A percentile compares a stretch with the other conserved stretches of the same genome.
phyloP scores from a whole-genome alignment of 495 filamentous ascomycete genomes.

The Penicillium silybi region DNA sequence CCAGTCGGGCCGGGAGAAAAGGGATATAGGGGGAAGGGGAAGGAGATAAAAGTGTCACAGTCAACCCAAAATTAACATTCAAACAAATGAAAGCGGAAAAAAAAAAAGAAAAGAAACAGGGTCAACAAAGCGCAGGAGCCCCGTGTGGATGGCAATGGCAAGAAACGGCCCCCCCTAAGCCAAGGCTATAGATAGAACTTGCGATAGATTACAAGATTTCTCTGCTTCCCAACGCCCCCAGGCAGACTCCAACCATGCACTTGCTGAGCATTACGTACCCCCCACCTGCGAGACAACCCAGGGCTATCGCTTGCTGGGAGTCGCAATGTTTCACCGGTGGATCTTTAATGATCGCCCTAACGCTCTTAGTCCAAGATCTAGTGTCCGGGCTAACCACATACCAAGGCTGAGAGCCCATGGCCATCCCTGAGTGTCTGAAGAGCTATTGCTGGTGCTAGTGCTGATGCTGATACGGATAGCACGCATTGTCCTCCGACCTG shows the following conservation, averaged over 20 bases:
- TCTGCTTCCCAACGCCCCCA: constrained; percentile 1
- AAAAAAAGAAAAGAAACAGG: not conserved
- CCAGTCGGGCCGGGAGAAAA: not conserved
- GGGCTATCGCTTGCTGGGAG: constrained; percentile 1
- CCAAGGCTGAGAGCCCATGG: constrained; percentile 4
- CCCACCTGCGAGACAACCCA: constrained; percentile 4
- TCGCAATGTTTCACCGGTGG: constrained; percentile 29
- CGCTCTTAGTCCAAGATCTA: constrained; percentile 18
- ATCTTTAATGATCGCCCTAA: constrained; percentile 22
- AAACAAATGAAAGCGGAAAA: not conserved
- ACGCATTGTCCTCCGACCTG: not conserved
- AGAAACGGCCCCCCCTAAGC: not conserved
- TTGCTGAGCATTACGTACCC: constrained; percentile 22
- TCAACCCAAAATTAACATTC: too few relatives aligned
- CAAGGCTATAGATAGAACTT: not conserved
- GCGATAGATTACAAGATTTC: not conserved
- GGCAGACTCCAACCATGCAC: not conserved
- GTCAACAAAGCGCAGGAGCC: not conserved
- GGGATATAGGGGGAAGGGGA: not conserved
- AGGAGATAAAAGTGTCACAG: not conserved
- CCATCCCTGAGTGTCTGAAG: not conserved
- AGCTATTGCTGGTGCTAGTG: not conserved
- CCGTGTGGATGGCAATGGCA: not conserved
- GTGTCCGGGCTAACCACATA: constrained; percentile 12
- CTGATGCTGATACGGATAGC: not conserved